phyloP scores from a whole-genome alignment of 208 protist species.

The Porcisia hertigi region DNA sequence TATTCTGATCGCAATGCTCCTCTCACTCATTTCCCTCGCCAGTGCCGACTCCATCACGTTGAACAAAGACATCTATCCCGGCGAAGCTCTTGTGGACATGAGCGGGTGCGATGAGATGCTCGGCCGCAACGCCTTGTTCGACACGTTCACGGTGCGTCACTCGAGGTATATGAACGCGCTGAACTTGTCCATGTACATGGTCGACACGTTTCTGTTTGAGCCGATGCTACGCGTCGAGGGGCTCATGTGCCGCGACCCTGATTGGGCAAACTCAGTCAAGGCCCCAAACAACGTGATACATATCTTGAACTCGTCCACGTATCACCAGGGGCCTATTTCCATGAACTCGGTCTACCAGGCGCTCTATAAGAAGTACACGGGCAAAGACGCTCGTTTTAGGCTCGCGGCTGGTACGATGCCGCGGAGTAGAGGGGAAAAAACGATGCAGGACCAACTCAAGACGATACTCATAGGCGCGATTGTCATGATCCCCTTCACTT shows the following conservation, averaged over 20 bases:
- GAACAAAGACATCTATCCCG: conserved; percentile 27
- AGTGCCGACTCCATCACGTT: conserved; percentile 29
- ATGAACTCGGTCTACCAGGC: conserved; percentile 33
- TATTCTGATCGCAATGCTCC: conserved; percentile 69
- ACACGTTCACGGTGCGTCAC: conserved; percentile 27
- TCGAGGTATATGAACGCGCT: conserved; percentile 17
- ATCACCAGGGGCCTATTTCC: conserved; percentile 35
- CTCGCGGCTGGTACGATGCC: conserved; percentile 36
- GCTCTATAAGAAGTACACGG: conserved; percentile 27
- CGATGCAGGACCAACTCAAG: conserved; percentile 33
- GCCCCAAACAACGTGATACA: conserved; percentile 56
- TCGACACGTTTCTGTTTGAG: conserved; percentile 30
- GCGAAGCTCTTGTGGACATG: conserved; percentile 21
- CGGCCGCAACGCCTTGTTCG: conserved; percentile 15
- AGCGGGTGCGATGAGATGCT: conserved; percentile 31
- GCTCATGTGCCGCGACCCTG: conserved; percentile 25
- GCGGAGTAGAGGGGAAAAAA: conserved; percentile 31
- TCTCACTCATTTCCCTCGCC: conserved; percentile 49
- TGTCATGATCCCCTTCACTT: conserved; percentile 42
- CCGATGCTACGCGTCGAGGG: conserved; percentile 14
- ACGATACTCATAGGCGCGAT: conserved; percentile 28
- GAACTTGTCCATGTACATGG: conserved; percentile 36
- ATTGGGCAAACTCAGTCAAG: conserved; percentile 16
- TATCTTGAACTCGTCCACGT: conserved; percentile 33
- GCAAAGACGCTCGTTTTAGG: conserved; percentile 10